phyloP scores from a whole-genome alignment of 768 basidiomycete species.

The Strobilomyces confusus region DNA sequence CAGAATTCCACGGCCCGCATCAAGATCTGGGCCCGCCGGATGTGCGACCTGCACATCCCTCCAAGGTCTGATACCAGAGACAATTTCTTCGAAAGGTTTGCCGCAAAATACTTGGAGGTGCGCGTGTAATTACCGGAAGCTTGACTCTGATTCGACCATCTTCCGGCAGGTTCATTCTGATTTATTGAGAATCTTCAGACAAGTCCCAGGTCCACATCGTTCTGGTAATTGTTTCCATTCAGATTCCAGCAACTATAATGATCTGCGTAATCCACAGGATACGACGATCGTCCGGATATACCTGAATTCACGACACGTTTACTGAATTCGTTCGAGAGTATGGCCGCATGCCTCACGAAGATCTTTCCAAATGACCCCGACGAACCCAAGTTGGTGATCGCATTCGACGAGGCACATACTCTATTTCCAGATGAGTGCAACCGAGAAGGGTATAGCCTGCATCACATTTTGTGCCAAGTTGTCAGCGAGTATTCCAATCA shows the following conservation, averaged over 20 bases:
- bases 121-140: background rate
- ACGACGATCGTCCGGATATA: background rate
- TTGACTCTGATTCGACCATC: background rate
- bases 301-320: background rate
- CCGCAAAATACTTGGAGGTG: background rate
- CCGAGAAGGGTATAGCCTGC: background rate
- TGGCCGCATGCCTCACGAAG: background rate
- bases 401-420: conserved; percentile 11
- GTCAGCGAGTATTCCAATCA: conserved; percentile 7
- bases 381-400: conserved; percentile 10
- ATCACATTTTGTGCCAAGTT: background rate
- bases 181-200: background rate
- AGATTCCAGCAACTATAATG: background rate
- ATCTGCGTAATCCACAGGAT: background rate
- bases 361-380: background rate
- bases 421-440: background rate
- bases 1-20: background rate
- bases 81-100: background rate
- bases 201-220: background rate
- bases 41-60: conserved; percentile 3
- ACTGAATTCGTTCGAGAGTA: background rate
- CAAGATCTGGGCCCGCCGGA: background rate
- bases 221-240: background rate
- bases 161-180: background rate
- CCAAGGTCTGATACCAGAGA: background rate